phyloP scores from a whole-genome alignment of 345 rosid species.

The Bretschneidera sinensis region DNA sequence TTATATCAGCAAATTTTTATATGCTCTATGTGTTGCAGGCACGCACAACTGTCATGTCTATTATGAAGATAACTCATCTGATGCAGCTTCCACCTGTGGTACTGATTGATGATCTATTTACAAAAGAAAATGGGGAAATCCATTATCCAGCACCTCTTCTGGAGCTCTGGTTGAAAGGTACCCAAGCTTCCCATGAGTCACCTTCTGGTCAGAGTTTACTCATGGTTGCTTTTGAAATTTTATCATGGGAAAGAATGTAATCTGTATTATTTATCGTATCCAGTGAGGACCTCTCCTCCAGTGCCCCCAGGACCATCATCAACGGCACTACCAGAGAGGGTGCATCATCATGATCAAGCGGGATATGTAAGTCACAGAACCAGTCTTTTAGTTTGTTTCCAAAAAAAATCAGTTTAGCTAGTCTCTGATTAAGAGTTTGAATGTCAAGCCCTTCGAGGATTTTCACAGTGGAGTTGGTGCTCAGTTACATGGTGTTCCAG shows the following conservation, averaged over 20 bases:
- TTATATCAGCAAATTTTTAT: no score
- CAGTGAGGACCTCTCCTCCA: constrained; percentile 51
- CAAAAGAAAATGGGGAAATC: constrained; percentile 26
- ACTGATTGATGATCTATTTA: constrained; percentile 38
- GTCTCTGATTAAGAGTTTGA: constrained; percentile 27
- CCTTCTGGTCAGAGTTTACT: constrained; percentile 49
- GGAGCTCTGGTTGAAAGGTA: constrained; percentile 62
- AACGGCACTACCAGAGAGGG: constrained; percentile 35
- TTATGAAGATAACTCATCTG: constrained; percentile 42
- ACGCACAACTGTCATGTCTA: constrained; percentile 26
- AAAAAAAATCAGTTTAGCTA: constrained; percentile 1
- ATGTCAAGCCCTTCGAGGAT: constrained; percentile 51
- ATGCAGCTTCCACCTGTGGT: constrained; percentile 67
- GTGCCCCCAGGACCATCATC: constrained; percentile 44
- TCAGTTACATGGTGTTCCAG: constrained; percentile 30
- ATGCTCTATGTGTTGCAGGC: constrained; percentile 33
- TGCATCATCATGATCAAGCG: constrained; percentile 27
- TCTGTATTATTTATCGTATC: constrained; percentile 13
- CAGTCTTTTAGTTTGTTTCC: constrained; percentile 9
- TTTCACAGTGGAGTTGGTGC: constrained; percentile 39
- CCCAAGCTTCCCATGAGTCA: constrained; percentile 42
- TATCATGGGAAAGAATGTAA: constrained; percentile 17
- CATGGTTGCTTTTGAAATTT: constrained; percentile 11
- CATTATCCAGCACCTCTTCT: constrained; percentile 62
- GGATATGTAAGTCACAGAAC: constrained; percentile 42